Evolutionary conservation across 352 stramenopile genomes (phyloP), one percentile per base, ranked within the genome.

Genomic region (Phytophthora cactorum): DNA sequence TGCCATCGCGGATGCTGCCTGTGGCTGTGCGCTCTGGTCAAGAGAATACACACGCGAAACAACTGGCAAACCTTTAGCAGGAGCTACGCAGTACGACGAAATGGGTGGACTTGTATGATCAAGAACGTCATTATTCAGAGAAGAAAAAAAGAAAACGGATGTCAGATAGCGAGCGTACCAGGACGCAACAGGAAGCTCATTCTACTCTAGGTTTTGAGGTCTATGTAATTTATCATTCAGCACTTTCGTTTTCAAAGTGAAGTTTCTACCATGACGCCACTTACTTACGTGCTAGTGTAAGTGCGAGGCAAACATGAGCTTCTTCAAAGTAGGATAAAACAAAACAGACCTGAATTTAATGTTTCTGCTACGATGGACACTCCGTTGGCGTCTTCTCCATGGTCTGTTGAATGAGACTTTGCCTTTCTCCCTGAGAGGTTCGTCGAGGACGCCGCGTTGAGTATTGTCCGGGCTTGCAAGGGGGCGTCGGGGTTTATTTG

Each of bases 41-140:
- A 67, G 86, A 38, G 81, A 93, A 47, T 93, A 87, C 68, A 89
- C 86, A 53, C 81, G 86, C 32, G 69, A 74, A 53, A 80, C 78
- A 27, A 75, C 86, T 39, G 86, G 84, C 27, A 91, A 89, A 50
- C 66, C 77, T 59, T 76, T 78, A 36, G 53, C 57, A 27, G 52
- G 52, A 15, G 68, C 47, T 14, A 55, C 46, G 15, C 52, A 72
- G 12, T 79, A 73, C 36, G 77, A 79, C n/a, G 63, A 57, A 12
- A 27, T 69, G 25, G 75, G 44, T 59, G 77, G 68, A 51, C 65
- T 85, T 45, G 81, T 89, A 39, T 87, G 49, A 79, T 54, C 29
- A 47, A 34, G 39, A 52, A 11, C 38, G 45, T 65, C 47, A 67
- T 58, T 65, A 65, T 67, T 62, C 43, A 55, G 17, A 46, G 27